Conservation (phyloP, 257 asterid genomes). For the Nicotiana knightiana region DNA sequence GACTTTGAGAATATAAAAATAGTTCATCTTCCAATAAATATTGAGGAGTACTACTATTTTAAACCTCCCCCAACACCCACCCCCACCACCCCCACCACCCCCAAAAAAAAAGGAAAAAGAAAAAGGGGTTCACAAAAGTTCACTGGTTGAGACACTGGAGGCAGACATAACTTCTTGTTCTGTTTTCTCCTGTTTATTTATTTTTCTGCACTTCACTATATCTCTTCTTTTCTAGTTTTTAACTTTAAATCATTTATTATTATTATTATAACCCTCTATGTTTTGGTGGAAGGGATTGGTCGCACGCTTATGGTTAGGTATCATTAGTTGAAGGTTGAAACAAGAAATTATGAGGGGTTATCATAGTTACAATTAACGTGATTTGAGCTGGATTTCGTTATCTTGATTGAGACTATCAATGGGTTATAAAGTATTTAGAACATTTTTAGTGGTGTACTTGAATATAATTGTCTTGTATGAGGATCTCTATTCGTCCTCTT, state of each 20-base stretch:
- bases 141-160: too few relatives aligned
- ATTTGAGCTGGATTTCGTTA: background rate
- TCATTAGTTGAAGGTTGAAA: background rate
- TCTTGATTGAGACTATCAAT: background rate
- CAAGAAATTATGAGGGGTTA: background rate
- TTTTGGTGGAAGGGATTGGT: background rate
- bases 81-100: too few relatives aligned
- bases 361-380: background rate
- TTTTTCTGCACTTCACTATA: background rate
- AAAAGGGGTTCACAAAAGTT: too few relatives aligned
- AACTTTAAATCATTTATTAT: background rate
- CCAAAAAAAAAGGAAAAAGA: too few relatives aligned
- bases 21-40: background rate
- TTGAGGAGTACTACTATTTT: background rate
- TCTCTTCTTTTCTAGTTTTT: background rate
- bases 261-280: background rate
- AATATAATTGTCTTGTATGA: background rate
- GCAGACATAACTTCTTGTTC: too few relatives aligned
- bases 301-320: background rate
- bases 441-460: background rate
- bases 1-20: background rate
- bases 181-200: background rate
- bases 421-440: slow-evolving; percentile 1
- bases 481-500: background rate
- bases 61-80: too few relatives aligned